Conservation (phyloP, 805 yeast species). For the Schwanniomyces pseudopolymorphus region DNA sequence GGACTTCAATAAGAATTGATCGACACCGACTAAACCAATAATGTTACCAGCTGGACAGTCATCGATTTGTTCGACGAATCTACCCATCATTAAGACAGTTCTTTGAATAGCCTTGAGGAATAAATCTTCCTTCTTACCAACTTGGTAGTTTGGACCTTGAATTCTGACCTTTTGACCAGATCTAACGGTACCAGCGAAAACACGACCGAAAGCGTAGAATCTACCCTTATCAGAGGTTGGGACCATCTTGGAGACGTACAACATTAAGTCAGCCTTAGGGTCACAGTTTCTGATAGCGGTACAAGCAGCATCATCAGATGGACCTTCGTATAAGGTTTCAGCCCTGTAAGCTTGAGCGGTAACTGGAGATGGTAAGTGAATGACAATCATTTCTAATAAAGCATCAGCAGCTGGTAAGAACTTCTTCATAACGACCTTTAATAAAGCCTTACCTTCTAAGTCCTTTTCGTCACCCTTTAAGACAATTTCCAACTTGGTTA, state of each 20-base stretch:
- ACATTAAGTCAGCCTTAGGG: slow-evolving; percentile 97
- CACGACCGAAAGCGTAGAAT: slow-evolving; percentile 99
- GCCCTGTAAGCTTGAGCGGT: slow-evolving; percentile 99
- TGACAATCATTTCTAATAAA: slow-evolving; percentile 95
- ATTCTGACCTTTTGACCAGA: slow-evolving; percentile 99
- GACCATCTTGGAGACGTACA: slow-evolving; percentile 99
- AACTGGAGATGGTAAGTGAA: slow-evolving; percentile 99
- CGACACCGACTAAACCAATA: slow-evolving; percentile 99
- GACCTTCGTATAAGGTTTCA: slow-evolving; percentile 98
- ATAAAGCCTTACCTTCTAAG: slow-evolving; percentile 96
- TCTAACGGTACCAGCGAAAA: slow-evolving; percentile 98
- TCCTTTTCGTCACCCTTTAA: slow-evolving; percentile 97
- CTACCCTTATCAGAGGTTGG: slow-evolving; percentile 99
- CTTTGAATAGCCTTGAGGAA: slow-evolving; percentile 98
- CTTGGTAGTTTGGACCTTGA: slow-evolving; percentile 99
- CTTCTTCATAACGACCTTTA: slow-evolving; percentile 98
- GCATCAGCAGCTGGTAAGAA: slow-evolving; percentile 99
- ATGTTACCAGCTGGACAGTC: slow-evolving; percentile 99
- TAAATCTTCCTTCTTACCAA: slow-evolving; percentile 97
- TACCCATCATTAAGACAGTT: slow-evolving; percentile 99
- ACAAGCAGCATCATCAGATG: slow-evolving; percentile 87
- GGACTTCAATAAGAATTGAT: slow-evolving; percentile 98
- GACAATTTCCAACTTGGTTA: slow-evolving; percentile 90
- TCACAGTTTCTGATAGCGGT: slow-evolving; percentile 96
- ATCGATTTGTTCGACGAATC: slow-evolving; percentile 95